Conservation (phyloP, 257 asterid genomes). For the Solanum dulcamara region DNA sequence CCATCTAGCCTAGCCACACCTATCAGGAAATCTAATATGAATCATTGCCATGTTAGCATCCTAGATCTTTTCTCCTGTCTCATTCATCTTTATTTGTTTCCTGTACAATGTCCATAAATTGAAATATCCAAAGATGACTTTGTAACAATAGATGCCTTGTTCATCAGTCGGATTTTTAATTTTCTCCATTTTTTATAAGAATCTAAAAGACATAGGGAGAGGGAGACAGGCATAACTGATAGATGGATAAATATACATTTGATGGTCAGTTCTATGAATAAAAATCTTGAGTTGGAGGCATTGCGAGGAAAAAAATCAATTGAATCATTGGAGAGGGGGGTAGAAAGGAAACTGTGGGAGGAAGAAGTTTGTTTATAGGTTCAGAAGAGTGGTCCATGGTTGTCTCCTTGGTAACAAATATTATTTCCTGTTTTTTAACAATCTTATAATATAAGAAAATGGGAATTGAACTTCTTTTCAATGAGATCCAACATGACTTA, state of each 20-base stretch:
- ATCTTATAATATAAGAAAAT: background rate
- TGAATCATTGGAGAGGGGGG: background rate
- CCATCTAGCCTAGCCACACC: background rate
- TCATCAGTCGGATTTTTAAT: background rate
- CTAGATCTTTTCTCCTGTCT: background rate
- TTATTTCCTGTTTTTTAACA: background rate
- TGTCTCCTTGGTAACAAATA: background rate
- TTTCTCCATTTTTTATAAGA: background rate
- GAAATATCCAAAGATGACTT: background rate
- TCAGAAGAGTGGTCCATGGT: slow-evolving; percentile 4
- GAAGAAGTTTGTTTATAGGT: background rate
- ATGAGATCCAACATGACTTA: slow-evolving; percentile 7
- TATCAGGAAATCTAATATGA: background rate
- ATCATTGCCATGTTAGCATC: slow-evolving; percentile 1
- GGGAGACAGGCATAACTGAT: background rate
- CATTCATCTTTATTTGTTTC: background rate
- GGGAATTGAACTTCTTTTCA: background rate
- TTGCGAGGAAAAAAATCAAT: background rate
- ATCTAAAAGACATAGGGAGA: background rate
- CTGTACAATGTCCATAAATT: background rate
- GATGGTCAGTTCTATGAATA: background rate
- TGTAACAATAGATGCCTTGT: background rate
- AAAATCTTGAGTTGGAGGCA: background rate
- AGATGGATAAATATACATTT: background rate
- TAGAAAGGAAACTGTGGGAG: background rate